A percentile compares a stretch with the other conserved stretches of the same genome.
These are phyloP conservation scores for Blastobotrys chiropterorum DNA, from an alignment of 805 yeast genomes.

Conservation along the genomic window DNA sequence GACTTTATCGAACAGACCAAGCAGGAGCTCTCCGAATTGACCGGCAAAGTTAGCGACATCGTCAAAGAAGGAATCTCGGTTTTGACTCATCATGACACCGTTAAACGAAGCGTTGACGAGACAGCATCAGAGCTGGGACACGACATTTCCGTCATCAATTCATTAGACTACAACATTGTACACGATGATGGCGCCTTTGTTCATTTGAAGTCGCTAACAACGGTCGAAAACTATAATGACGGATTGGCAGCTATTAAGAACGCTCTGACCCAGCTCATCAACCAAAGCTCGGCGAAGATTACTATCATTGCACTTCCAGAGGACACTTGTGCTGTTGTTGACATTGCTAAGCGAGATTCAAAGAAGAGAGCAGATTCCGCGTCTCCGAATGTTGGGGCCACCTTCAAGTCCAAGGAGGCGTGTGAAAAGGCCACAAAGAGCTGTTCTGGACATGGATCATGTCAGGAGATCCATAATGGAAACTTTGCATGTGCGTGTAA, in stretches of 20 bases:
- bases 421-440: constrained; percentile 29
- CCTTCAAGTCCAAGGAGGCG: constrained; percentile 22
- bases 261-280: constrained; percentile 7
- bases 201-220: constrained; percentile 4
- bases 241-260: constrained; percentile 3
- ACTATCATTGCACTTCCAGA: constrained; percentile 11
- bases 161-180: background rate
- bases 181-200: constrained; percentile 8
- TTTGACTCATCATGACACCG: background rate
- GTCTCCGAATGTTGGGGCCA: background rate
- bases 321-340: constrained; percentile 1
- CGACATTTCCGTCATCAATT: background rate
- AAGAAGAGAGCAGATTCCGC: too few relatives aligned
- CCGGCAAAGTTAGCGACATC: constrained; percentile 6
- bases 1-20: constrained; percentile 10
- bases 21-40: constrained; percentile 8
- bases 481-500: constrained; percentile 32
- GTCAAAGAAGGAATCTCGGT: constrained; percentile 7
- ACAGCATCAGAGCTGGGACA: background rate
- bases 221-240: background rate
- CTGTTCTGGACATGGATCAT: constrained; percentile 36
- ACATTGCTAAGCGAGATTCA: background rate
- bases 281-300: constrained; percentile 3
- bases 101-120: background rate
- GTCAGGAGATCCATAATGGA: constrained; percentile 26